A percentile compares a stretch with the other conserved stretches of the same genome.
Evolutionary conservation across 73 alveolate genomes (phyloP).

Genomic region (Paramecium bursaria): DNA sequence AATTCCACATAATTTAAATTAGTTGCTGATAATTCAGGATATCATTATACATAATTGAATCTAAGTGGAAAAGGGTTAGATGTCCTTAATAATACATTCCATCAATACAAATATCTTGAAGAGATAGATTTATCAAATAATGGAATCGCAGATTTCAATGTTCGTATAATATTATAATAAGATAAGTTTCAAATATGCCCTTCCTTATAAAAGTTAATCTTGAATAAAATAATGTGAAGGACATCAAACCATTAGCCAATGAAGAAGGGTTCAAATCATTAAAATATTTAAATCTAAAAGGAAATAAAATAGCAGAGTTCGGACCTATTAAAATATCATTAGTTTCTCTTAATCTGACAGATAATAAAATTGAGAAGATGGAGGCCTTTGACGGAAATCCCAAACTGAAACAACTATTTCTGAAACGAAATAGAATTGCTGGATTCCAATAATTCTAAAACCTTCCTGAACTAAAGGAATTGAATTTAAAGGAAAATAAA

Average conservation of each 20-base stretch:
- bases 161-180: slow-evolving; percentile 4
- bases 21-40: slow-evolving; percentile 56
- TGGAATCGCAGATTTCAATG: slow-evolving; percentile 37
- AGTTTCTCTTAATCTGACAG: slow-evolving; percentile 47
- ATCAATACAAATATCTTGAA: slow-evolving; percentile 49
- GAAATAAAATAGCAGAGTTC: slow-evolving; percentile 51
- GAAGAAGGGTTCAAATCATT: slow-evolving; percentile 63
- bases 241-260: slow-evolving; percentile 53
- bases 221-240: slow-evolving; percentile 57
- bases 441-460: slow-evolving; percentile 15
- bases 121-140: slow-evolving; percentile 41
- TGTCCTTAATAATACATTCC: slow-evolving; percentile 11
- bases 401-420: slow-evolving; percentile 12
- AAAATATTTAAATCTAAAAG: slow-evolving; percentile 50
- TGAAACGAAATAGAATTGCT: slow-evolving; percentile 51
- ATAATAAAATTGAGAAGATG: slow-evolving; percentile 64
- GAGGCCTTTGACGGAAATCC: slow-evolving; percentile 67
- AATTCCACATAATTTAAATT: slow-evolving; percentile 51
- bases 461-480: slow-evolving; percentile 61
- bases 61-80: slow-evolving; percentile 45
- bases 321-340: slow-evolving; percentile 49
- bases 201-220: slow-evolving; percentile 27
- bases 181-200: slow-evolving; percentile 63
- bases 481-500: slow-evolving; percentile 51
- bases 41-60: slow-evolving; percentile 52